Percentiles rank a stretch among this genome's conserved stretches.
phyloP scores from a whole-genome alignment of 441 rosid genomes.

The Jatropha multifida region DNA sequence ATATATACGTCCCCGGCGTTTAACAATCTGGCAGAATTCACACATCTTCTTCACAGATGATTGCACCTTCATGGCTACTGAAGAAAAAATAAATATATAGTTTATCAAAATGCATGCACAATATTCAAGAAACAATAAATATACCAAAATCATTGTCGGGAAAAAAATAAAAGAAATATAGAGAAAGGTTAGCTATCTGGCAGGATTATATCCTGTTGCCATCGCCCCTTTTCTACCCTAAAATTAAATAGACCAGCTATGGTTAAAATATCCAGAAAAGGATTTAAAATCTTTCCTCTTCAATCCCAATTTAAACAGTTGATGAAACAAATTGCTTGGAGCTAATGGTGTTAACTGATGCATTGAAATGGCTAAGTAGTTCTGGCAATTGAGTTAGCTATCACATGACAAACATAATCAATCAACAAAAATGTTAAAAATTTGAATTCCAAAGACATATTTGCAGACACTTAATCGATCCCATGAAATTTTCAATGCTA shows the following conservation, averaged over 20 bases:
- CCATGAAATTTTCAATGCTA: background rate
- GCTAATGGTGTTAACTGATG: too few species aligned
- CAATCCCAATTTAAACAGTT: too few species aligned
- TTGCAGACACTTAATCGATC: background rate
- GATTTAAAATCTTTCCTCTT: background rate
- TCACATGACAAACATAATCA: background rate
- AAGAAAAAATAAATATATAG: background rate
- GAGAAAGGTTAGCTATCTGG: background rate
- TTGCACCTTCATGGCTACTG: constrained; percentile 81
- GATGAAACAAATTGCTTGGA: too few species aligned
- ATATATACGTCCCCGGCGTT: constrained; percentile 84
- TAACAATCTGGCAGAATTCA: constrained; percentile 79
- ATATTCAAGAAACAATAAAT: background rate
- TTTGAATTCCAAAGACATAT: background rate
- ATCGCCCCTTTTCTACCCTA: background rate
- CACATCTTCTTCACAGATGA: constrained; percentile 98
- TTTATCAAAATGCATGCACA: constrained; percentile 15
- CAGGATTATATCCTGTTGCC: background rate
- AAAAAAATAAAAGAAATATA: background rate
- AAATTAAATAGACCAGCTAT: background rate
- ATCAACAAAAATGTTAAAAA: background rate
- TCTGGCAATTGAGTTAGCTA: too few species aligned
- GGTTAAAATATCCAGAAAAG: background rate
- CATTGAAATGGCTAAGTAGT: too few species aligned
- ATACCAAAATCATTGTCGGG: background rate